Evolutionary conservation across 305 asterid genomes (phyloP).

Genomic region (Rubia occidens): DNA sequence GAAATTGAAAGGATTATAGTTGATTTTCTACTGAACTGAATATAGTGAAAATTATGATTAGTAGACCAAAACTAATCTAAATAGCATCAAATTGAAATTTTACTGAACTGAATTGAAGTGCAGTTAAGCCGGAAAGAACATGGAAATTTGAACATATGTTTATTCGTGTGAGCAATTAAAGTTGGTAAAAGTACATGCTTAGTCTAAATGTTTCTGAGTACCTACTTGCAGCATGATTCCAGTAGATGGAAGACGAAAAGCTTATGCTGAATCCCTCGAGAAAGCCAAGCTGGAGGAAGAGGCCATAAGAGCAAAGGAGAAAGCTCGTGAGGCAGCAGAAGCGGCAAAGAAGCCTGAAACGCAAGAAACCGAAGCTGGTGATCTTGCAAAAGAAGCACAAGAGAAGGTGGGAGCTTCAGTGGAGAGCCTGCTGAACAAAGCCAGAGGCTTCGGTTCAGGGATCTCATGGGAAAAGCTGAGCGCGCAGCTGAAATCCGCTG

Average conservation of each 20-base stretch:
- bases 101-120: too few relatives aligned
- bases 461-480: slow-evolving; percentile 57
- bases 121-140: too few relatives aligned
- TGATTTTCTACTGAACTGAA: neutral
- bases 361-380: slow-evolving; percentile 34
- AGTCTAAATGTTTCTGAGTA: neutral
- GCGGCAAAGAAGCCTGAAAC: slow-evolving; percentile 33
- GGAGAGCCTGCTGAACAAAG: slow-evolving; percentile 45
- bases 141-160: too few relatives aligned
- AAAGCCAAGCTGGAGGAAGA: slow-evolving; percentile 65
- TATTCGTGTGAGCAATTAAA: neutral
- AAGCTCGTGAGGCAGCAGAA: slow-evolving; percentile 42
- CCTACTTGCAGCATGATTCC: slow-evolving; percentile 51
- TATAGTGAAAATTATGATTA: neutral
- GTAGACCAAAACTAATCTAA: too few relatives aligned
- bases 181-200: neutral
- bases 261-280: slow-evolving; percentile 54
- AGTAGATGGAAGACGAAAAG: slow-evolving; percentile 77
- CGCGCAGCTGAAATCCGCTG: slow-evolving; percentile 57
- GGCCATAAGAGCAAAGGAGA: slow-evolving; percentile 41
- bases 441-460: slow-evolving; percentile 49
- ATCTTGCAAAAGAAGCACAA: slow-evolving; percentile 45
- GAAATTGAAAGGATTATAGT: neutral
- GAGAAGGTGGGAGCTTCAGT: slow-evolving; percentile 52
- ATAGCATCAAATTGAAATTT: too few relatives aligned